Evolutionary conservation across 2,329 filamentous ascomycete species (phyloP).

Genomic region (Aspergillus piperis): DNA sequence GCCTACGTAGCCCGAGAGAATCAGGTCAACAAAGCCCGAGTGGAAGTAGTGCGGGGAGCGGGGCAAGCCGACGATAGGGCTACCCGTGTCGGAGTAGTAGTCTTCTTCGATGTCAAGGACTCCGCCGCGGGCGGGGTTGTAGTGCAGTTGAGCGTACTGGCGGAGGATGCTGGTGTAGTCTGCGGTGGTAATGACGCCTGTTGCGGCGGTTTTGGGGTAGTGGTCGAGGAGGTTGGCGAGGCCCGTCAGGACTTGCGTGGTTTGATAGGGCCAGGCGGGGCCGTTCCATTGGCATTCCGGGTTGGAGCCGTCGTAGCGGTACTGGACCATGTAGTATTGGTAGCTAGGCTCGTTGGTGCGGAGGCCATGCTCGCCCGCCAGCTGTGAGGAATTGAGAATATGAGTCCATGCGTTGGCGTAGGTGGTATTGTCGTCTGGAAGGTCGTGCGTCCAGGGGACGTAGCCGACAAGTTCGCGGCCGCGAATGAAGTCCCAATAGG

Average conservation of each 20-base stretch:
- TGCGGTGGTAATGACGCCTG: slow-evolving; percentile 15
- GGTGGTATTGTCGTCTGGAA: slow-evolving; percentile 41
- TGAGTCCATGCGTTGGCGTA: slow-evolving; percentile 35
- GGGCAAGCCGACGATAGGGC: slow-evolving; percentile 45
- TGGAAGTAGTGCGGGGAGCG: slow-evolving; percentile 51
- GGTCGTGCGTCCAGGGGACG: slow-evolving; percentile 47
- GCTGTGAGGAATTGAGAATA: slow-evolving; percentile 35
- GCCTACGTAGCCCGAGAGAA: slow-evolving; percentile 46
- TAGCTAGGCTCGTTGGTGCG: slow-evolving; percentile 49
- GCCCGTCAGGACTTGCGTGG: slow-evolving; percentile 43
- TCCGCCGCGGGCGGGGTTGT: slow-evolving; percentile 32
- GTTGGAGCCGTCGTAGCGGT: slow-evolving; percentile 36
- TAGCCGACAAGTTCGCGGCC: slow-evolving; percentile 48
- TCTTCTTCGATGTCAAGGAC: slow-evolving; percentile 46
- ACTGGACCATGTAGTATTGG: slow-evolving; percentile 46
- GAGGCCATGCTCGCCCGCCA: slow-evolving; percentile 40
- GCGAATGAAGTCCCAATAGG: slow-evolving; percentile 38
- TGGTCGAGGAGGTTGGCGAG: slow-evolving; percentile 48
- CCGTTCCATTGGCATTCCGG: slow-evolving; percentile 51
- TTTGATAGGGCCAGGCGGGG: slow-evolving; percentile 49
- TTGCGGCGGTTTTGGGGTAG: slow-evolving; percentile 34
- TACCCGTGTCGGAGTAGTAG: slow-evolving; percentile 47
- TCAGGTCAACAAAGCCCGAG: slow-evolving; percentile 46
- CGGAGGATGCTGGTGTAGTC: slow-evolving; percentile 43
- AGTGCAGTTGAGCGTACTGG: slow-evolving; percentile 46